Base-by-base conservation (phyloP, 2,329 filamentous ascomycete species). In the Penicillium verrucosum region DNA sequence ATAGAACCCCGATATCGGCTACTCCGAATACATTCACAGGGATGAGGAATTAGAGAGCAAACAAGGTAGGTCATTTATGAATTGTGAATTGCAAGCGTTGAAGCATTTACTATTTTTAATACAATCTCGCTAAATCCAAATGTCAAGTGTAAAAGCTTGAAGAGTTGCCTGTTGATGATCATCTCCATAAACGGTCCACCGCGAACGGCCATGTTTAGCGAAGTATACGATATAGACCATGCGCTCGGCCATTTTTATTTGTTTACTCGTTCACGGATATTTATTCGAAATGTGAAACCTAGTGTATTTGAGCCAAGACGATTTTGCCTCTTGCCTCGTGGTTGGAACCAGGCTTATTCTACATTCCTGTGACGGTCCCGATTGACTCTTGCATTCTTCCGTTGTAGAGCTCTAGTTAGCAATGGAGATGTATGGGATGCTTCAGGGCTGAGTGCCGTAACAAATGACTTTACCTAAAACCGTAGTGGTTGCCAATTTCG, bases 331-430 rank as follows among this genome's bases (percentile, higher is more conserved):
- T 32, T 62, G 54, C 61, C 64, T 58, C 64, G 62, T 64, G 63
- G 64, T 56, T 51, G 49, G 47, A 45, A 53, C 47, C 48, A 42
- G 58, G 40, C 37, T 47, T 56, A 44, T 57, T 45, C 42, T 34
- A 58, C 63, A 66, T 66, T 64, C 63, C 40, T 60, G 40, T 49
- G 58, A 54, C 58, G 64, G 50, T 52, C 55, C 48, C 60, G 62
- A 60, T 62, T 54, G 50, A 52, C 55, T 54, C 51, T 61, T 49
- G 42, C 64, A 66, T 66, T 63, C 57, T 51, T 64, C 53, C 50
- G 36, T 41, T 30, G 32, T 40, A 47, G 56, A 58, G 55, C 51
- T 51, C 25, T 41, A 63, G 45, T 40, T 58, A 50, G 56, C 16
- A 27, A 51, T 57, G 10, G 10, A 12, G 23, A 45, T 56, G 53